Evolutionary conservation across 2,329 filamentous ascomycete species (phyloP).

Genomic region (Colletotrichum kahawae): DNA sequence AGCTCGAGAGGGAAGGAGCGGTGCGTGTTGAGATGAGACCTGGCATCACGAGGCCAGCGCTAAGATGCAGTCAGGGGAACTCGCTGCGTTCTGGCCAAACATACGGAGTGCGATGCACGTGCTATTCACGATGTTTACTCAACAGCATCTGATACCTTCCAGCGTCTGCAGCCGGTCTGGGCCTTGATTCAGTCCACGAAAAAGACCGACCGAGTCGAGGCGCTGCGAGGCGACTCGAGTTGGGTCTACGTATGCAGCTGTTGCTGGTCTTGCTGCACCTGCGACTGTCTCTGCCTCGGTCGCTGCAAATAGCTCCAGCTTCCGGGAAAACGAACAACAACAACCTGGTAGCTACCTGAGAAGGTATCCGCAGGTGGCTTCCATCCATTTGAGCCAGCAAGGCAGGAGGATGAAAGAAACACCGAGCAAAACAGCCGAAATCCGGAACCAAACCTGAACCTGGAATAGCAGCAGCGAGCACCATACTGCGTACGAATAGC

Average conservation of each 20-base stretch:
- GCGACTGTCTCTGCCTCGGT: neutral
- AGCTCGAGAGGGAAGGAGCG: conserved; percentile 17
- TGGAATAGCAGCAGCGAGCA: neutral
- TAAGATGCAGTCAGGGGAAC: neutral
- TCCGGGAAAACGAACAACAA: neutral
- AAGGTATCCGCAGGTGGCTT: neutral
- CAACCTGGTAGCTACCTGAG: too few relatives aligned
- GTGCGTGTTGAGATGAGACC: neutral
- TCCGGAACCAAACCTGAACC: neutral
- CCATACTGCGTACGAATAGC: neutral
- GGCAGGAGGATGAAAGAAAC: neutral
- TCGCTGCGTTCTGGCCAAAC: neutral
- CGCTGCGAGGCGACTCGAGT: neutral
- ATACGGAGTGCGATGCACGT: neutral
- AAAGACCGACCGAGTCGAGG: neutral
- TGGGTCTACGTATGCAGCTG: neutral
- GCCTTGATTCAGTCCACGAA: neutral
- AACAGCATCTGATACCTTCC: neutral
- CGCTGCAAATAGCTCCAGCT: neutral
- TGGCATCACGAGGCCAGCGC: conserved; percentile 1
- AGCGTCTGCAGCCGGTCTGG: neutral
- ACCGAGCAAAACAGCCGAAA: neutral
- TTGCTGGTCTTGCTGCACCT: neutral
- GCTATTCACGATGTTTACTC: neutral
- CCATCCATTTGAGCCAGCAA: neutral